Percentiles rank a stretch among this genome's conserved stretches.
phyloP scores from a whole-genome alignment of 257 asterid genomes.

The Cruciata laevipes region DNA sequence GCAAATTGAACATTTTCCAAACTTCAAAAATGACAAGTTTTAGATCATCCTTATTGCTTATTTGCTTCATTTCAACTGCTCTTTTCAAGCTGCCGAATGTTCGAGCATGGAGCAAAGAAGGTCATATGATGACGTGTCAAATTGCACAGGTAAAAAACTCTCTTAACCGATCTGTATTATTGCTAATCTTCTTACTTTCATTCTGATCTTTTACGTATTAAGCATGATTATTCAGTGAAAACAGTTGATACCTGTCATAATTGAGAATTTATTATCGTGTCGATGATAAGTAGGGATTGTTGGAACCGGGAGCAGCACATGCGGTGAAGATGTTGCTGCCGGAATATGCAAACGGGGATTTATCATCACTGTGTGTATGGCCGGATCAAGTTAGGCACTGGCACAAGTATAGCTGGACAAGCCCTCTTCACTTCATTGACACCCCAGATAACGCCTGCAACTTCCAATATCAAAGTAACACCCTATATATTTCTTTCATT shows the following conservation, averaged over 20 bases:
- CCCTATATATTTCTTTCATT: no score
- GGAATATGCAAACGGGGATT: slow-evolving; percentile 56
- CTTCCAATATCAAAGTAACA: slow-evolving; percentile 66
- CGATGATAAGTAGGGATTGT: slow-evolving; percentile 39
- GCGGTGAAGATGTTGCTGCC: slow-evolving; percentile 73
- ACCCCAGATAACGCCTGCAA: slow-evolving; percentile 83
- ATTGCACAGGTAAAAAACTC: slow-evolving; percentile 66
- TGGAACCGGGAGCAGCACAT: slow-evolving; percentile 55
- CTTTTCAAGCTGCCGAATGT: slow-evolving; percentile 31
- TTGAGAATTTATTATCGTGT: not conserved
- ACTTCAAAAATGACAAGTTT: slow-evolving; percentile 17
- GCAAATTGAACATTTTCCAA: not conserved
- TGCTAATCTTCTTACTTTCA: no score
- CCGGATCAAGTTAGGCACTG: slow-evolving; percentile 94
- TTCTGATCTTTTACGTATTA: no score
- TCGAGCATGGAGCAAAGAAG: slow-evolving; percentile 91
- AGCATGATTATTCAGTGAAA: no score
- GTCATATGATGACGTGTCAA: slow-evolving; percentile 78
- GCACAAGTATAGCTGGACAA: slow-evolving; percentile 80
- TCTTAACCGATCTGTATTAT: not conserved
- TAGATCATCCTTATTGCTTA: slow-evolving; percentile 17
- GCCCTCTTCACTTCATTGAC: slow-evolving; percentile 91
- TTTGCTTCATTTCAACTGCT: slow-evolving; percentile 28
- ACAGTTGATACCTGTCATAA: no score
- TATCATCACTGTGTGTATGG: slow-evolving; percentile 80